Percentiles rank a stretch among this genome's conserved stretches.
Conservation (phyloP, 2,329 filamentous ascomycete species). For the Geosmithia morbida region DNA sequence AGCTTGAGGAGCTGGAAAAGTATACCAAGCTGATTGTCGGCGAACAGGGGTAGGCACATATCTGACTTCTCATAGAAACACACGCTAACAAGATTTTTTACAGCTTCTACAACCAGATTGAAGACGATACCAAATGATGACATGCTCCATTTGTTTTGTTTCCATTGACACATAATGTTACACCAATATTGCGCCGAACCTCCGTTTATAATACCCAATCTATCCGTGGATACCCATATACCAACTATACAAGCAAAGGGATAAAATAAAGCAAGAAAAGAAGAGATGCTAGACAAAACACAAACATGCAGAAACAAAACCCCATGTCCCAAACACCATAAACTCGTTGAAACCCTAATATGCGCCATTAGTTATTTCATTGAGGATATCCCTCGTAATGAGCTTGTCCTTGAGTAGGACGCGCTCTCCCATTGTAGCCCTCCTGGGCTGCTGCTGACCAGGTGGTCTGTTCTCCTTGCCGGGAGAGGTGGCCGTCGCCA, state of each 20-base stretch:
- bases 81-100: neutral
- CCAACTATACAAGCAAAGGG: neutral
- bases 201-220: neutral
- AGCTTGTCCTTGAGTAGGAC: constrained; percentile 51
- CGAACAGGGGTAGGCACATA: constrained; percentile 26
- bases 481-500: neutral
- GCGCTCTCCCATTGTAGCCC: constrained; percentile 42
- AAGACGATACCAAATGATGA: constrained; percentile 9
- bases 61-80: neutral
- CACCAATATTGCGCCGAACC: neutral
- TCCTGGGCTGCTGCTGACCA: constrained; percentile 29
- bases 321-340: neutral
- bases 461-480: constrained; percentile 29
- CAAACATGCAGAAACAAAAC: neutral
- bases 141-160: neutral
- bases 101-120: constrained; percentile 18
- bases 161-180: neutral
- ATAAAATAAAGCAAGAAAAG: neutral
- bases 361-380: constrained; percentile 44
- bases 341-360: constrained; percentile 10
- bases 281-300: too few relatives aligned
- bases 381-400: constrained; percentile 63
- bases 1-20: constrained; percentile 37
- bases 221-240: neutral
- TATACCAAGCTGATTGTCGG: constrained; percentile 44